Evolutionary conservation across 148 eudicot genomes (phyloP).

Genomic region (Persicaria tinctoria): DNA sequence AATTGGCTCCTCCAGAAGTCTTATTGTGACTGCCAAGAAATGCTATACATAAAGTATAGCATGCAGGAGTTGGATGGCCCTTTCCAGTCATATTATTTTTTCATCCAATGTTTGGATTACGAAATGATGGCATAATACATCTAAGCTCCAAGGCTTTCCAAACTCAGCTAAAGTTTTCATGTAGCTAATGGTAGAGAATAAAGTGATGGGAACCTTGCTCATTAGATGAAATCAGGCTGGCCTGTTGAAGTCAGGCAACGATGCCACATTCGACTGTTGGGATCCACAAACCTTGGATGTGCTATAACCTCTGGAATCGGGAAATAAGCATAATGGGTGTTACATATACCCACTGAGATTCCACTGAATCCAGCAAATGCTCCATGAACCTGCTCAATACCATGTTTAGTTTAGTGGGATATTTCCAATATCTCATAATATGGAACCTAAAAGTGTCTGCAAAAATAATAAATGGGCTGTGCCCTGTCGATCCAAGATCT

Average conservation of each 20-base stretch:
- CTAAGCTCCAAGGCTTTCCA: not conserved
- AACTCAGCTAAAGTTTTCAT: conserved; percentile 3
- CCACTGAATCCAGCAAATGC: conserved; percentile 99
- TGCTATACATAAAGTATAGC: not conserved
- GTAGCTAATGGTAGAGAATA: not conserved
- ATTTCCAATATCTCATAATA: not conserved
- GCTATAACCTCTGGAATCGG: conserved; percentile 95
- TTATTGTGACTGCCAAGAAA: not conserved
- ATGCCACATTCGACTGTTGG: conserved; percentile 99
- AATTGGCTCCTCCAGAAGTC: conserved; percentile 3
- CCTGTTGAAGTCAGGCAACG: conserved; percentile 99
- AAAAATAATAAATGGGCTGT: not conserved
- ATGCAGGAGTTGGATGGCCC: not conserved
- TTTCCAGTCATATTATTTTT: not conserved
- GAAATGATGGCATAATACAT: not conserved
- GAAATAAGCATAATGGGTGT: conserved; percentile 92
- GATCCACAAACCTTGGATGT: conserved; percentile 75
- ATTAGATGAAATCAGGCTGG: conserved; percentile 86
- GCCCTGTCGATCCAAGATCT: not conserved
- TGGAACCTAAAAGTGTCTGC: too few relatives aligned
- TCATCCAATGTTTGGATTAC: not conserved
- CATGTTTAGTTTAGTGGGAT: not conserved
- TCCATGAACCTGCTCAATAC: conserved; percentile 80
- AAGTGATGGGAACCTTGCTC: not conserved
- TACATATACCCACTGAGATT: conserved; percentile 89